Evolutionary conservation across 192 early-diverging fungal species (phyloP), one percentile per base, ranked within the genome.

Genomic region (Lobosporangium transversale): DNA sequence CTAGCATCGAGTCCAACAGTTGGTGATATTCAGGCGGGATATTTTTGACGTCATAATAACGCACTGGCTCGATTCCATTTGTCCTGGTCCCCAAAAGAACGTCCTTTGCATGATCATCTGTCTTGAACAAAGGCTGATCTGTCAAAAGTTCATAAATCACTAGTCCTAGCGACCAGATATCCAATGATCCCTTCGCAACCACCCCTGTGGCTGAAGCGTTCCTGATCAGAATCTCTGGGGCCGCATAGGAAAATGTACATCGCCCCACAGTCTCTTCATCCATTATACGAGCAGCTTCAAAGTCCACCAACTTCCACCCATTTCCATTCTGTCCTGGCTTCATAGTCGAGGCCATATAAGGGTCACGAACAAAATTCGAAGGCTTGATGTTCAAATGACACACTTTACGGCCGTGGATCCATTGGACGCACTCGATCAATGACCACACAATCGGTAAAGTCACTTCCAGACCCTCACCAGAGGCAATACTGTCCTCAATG

Each of bases 261-360:
- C 79, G 81, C 12, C 80, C 82, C 29, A 86, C 82, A 47, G 63
- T 53, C 58, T 86, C 85, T 49, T 86, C 82, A 1, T 65, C 76
- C 50, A 82, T 84, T n/a, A 80, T 70, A 2, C 85, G 69, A 20
- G 80, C 80, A 9, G 80, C 80, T 43, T 86, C 85, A 59, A 86
- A 86, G 30, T 86, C 85, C 55, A 86, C 80, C 53, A 86, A 36
- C 48, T 83, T 86, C 82, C 85, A 83, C 8, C 66, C 64, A 11
- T 20, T 9, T 18, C 57, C 44, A 21, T 42, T 40, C 17, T 11
- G 7, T 27, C 4, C n/a, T 10, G 27, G 21, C 47, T 37, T 18
- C 10, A 76, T 20, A 0, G 53, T 55, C 7, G 64, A 76, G 0
- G 31, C 27, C 24, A 58, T 32, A 35, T 76, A 76, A n/a, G 73